A percentile compares a stretch with the other conserved stretches of the same genome.
phyloP scores from a whole-genome alignment of 345 rosid species.

The Mercurialis annua region DNA sequence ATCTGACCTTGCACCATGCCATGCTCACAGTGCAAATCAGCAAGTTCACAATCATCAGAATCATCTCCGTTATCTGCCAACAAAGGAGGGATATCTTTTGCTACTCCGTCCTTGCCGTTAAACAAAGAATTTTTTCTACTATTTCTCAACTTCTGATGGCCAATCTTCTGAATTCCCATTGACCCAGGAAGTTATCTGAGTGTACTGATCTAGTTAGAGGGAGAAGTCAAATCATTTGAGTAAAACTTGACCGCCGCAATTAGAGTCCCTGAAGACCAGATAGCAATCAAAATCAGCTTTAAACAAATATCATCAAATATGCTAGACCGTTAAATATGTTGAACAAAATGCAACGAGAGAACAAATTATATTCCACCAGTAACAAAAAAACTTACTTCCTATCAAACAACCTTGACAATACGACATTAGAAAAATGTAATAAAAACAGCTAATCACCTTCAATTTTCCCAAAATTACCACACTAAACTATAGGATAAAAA shows the following conservation, averaged over 20 bases:
- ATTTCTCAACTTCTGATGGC: slow-evolving; percentile 19
- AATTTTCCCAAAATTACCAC: not conserved
- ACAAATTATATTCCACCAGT: not conserved
- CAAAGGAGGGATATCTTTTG: slow-evolving; percentile 26
- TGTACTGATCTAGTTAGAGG: slow-evolving; percentile 19
- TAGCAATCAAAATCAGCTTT: slow-evolving; percentile 12
- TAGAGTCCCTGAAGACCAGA: slow-evolving; percentile 27
- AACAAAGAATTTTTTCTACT: slow-evolving; percentile 17
- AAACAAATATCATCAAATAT: not conserved
- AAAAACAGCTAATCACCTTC: not conserved
- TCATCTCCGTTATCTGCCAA: slow-evolving; percentile 40
- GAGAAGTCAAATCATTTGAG: slow-evolving; percentile 8
- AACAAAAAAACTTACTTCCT: not conserved
- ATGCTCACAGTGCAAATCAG: slow-evolving; percentile 43
- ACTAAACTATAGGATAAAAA: not conserved
- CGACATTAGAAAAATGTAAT: not conserved
- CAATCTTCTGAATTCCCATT: slow-evolving; percentile 43
- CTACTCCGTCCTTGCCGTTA: slow-evolving; percentile 22
- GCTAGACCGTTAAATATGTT: not conserved
- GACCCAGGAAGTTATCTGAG: slow-evolving; percentile 14
- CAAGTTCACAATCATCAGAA: slow-evolving; percentile 37
- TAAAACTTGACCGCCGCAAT: slow-evolving; percentile 12
- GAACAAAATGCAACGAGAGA: not conserved
- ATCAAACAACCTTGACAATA: too few species aligned
- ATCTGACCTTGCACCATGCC: slow-evolving; percentile 54